Evolutionary conservation across 176 grass and related monocot genomes (phyloP), one percentile per base, ranked within the genome.

Genomic region (Oryza brachyantha): DNA sequence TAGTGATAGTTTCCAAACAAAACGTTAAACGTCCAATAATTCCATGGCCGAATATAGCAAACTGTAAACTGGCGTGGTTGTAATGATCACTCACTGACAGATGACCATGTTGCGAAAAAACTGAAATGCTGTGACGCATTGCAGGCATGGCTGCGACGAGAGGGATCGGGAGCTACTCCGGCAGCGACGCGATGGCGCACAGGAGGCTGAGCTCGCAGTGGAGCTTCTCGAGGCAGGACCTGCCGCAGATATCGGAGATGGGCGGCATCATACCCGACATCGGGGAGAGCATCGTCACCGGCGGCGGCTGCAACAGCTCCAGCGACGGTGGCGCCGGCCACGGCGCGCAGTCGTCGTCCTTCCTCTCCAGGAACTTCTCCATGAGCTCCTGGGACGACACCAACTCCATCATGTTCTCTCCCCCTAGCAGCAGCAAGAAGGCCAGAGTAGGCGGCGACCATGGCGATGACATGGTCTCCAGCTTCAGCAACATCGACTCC

Each of bases 391-490:
- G 96, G 96, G 92, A 99, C 57, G 92, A 99, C 73, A 83, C 83
- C 73, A 94, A 93, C 87, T 93, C 96, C 54, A 99, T 99, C 79
- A 81, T 90, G 82, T 99, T 99, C 85, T 92, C 90, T 21, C 75
- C 92, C 7, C 80, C 87, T 0, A 57, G 8, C 52, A 45, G 36
- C 78, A 45, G 36, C 78, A 95, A 96, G 87, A 85, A 87, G 81
- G 16, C 61, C 61, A 91, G 87, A 59, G 58, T 66, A n/a, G n/a
- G n/a, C 37, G 80, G 54, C 16, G 84, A 78, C 81, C 62, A 81
- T 11, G 75, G 73, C 43, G 78, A 69, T 3, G 90, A 90, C 74
- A 90, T 98, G 68, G 76, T 90, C 78, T 70, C 79, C 39, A 78
- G 71, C 73, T 89, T 92, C 60, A 80, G 87, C 73, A 87, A 87